Evolutionary conservation across 495 filamentous ascomycete genomes (phyloP).

Genomic region (Trichocladium uniseriatum): DNA sequence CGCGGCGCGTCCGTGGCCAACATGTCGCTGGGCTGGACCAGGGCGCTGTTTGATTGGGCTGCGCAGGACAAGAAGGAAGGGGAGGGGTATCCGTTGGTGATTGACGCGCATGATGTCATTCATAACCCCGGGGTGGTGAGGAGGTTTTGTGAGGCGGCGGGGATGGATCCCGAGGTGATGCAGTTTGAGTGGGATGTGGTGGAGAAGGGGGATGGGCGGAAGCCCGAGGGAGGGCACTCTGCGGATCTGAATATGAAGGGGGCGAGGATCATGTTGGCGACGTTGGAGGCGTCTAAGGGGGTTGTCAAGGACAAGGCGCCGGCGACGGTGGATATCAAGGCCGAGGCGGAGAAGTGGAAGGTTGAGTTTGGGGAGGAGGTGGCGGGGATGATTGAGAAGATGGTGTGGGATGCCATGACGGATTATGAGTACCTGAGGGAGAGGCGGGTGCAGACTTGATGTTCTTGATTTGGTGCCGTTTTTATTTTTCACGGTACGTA

Average conservation of each 20-base stretch:
- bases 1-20: neutral
- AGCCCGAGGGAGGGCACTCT: neutral
- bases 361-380: slow-evolving; percentile 37
- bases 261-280: neutral
- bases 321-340: slow-evolving; percentile 23
- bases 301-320: slow-evolving; percentile 6
- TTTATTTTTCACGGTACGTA: too few relatives aligned
- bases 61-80: neutral
- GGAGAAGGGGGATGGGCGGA: too few relatives aligned
- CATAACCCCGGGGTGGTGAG: neutral
- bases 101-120: slow-evolving; percentile 6
- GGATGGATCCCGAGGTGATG: neutral
- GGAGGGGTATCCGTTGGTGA: neutral
- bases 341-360: slow-evolving; percentile 40
- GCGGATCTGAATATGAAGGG: neutral
- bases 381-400: slow-evolving; percentile 26
- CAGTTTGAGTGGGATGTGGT: slow-evolving; percentile 2
- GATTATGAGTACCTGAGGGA: slow-evolving; percentile 41
- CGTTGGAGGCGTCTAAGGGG: neutral
- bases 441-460: slow-evolving; percentile 18
- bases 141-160: neutral
- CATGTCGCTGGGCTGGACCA: neutral
- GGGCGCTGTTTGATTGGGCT: neutral
- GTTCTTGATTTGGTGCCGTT: too few relatives aligned
- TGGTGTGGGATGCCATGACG: slow-evolving; percentile 34